phyloP scores from a whole-genome alignment of 2,329 filamentous ascomycete genomes.

The Lasiodiplodia citricola region DNA sequence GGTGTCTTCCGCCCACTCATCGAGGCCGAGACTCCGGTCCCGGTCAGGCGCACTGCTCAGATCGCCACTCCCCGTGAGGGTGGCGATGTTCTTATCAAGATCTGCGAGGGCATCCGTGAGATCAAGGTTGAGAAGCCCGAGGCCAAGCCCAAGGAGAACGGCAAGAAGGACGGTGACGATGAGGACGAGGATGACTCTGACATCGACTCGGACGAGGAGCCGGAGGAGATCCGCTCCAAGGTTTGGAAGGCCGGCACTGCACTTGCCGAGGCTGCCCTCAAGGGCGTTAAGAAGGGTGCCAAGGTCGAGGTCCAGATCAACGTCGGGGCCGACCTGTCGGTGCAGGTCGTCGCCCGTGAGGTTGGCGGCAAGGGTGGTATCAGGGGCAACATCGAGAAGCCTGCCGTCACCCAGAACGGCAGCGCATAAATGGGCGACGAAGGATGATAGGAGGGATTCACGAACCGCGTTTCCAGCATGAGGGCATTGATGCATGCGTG shows the following conservation, averaged over 20 bases:
- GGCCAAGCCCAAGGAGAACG: constrained; percentile 73
- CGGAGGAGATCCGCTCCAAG: constrained; percentile 87
- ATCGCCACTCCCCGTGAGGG: constrained; percentile 78
- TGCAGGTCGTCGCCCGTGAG: constrained; percentile 82
- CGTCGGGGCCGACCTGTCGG: constrained; percentile 76
- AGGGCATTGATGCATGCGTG: constrained; percentile 3
- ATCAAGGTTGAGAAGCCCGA: constrained; percentile 94
- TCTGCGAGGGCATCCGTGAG: constrained; percentile 86
- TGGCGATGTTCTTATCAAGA: constrained; percentile 85
- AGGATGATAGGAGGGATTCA: not conserved
- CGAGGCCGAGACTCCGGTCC: constrained; percentile 84
- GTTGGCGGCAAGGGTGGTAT: constrained; percentile 87
- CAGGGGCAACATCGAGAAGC: constrained; percentile 56
- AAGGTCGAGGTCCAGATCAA: constrained; percentile 96
- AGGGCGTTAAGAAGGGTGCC: constrained; percentile 80
- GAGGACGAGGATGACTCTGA: constrained; percentile 63
- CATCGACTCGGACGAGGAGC: constrained; percentile 61
- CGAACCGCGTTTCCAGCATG: constrained; percentile 2
- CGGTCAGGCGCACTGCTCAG: constrained; percentile 82
- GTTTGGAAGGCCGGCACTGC: constrained; percentile 85
- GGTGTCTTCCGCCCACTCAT: constrained; percentile 82
- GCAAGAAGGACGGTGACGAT: constrained; percentile 63
- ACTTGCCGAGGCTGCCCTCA: constrained; percentile 85
- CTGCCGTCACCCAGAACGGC: constrained; percentile 23
- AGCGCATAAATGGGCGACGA: constrained; percentile 8